These are phyloP conservation scores for Saccharomycopsis phalli DNA, from an alignment of 1,139 yeast species.

Conservation along the genomic window DNA sequence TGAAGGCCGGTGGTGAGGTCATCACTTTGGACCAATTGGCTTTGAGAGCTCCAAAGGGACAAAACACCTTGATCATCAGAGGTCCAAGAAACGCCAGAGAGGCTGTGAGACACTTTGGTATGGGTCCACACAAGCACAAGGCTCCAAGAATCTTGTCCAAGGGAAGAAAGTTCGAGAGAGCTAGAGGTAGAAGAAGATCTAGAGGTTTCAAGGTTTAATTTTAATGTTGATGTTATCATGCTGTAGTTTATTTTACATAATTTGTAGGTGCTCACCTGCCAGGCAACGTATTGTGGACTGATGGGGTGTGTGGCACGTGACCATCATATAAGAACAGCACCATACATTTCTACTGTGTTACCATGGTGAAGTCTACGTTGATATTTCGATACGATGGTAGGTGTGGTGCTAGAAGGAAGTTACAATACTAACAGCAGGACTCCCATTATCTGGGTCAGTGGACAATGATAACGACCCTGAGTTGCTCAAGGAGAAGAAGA, in stretches of 20 bases:
- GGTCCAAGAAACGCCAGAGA: conserved; percentile 99
- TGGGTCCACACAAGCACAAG: conserved; percentile 99
- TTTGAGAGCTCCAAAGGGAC: conserved; percentile 98
- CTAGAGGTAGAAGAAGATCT: conserved; percentile 99
- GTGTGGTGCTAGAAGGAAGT: conserved; percentile 25
- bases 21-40: conserved; percentile 99
- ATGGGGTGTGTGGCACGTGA: background rate
- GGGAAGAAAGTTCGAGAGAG: conserved; percentile 99
- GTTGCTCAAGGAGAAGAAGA: conserved; percentile 71
- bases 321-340: background rate
- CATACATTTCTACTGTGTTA: background rate
- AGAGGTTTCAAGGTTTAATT: conserved; percentile 99
- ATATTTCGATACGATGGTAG: conserved; percentile 65
- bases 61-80: conserved; percentile 95
- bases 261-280: too few species aligned
- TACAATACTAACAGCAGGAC: conserved; percentile 35
- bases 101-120: conserved; percentile 99
- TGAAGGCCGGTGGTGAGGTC: conserved; percentile 99
- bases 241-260: background rate
- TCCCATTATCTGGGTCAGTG: conserved; percentile 88
- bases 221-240: conserved; percentile 22
- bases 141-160: conserved; percentile 97
- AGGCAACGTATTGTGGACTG: background rate
- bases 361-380: conserved; percentile 63
- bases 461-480: conserved; percentile 61